These are phyloP conservation scores for Starmera amethionina DNA, from an alignment of 805 yeast species.

Conservation along the genomic window DNA sequence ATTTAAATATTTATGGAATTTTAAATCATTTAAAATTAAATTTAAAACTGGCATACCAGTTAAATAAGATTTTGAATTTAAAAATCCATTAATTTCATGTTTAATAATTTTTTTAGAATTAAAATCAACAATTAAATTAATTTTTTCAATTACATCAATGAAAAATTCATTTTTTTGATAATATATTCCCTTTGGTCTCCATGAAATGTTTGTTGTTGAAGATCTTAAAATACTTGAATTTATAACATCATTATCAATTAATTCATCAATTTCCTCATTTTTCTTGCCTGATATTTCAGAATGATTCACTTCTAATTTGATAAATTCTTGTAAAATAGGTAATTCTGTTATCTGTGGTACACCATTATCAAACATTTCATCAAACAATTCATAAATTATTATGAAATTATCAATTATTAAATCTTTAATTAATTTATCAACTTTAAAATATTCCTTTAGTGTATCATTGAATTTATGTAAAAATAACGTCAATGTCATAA, in stretches of 20 bases:
- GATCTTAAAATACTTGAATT: conserved; percentile 71
- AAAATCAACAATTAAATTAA: conserved; percentile 58
- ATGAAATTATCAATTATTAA: conserved; percentile 62
- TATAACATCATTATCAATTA: conserved; percentile 27
- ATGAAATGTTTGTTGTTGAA: conserved; percentile 68
- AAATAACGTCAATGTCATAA: conserved; percentile 48
- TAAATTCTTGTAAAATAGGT: conserved; percentile 68
- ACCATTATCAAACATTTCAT: conserved; percentile 86
- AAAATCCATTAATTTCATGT: conserved; percentile 62
- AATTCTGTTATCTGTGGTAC: conserved; percentile 78
- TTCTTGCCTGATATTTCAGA: conserved; percentile 10
- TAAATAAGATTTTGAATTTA: conserved; percentile 64
- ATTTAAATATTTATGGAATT: conserved; percentile 53
- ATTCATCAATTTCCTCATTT: conserved; percentile 4
- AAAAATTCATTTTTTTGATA: conserved; percentile 88
- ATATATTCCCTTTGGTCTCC: conserved; percentile 88
- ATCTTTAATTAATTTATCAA: conserved; percentile 37
- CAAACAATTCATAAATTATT: conserved; percentile 71
- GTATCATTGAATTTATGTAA: conserved; percentile 36
- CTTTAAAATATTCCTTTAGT: conserved; percentile 35
- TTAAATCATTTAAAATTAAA: conserved; percentile 62
- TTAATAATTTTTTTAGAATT: conserved; percentile 44
- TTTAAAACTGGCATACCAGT: conserved; percentile 86
- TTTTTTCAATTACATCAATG: conserved; percentile 71
- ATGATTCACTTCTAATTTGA: conserved; percentile 43